phyloP scores from a whole-genome alignment of 177 flowering plant genomes.

The Telopea speciosissima region DNA sequence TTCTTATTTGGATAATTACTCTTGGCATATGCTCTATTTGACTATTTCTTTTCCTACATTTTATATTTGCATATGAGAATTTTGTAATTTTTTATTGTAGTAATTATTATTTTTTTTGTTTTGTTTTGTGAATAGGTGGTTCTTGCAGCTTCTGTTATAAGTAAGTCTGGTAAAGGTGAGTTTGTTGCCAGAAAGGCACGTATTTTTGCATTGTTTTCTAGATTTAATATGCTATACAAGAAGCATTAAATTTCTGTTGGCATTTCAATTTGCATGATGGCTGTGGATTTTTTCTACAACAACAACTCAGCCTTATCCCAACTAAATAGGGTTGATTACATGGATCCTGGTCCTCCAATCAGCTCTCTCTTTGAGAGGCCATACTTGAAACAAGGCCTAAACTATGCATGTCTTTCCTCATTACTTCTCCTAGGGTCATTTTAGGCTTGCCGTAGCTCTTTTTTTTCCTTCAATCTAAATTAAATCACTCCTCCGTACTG shows the following conservation, averaged over 20 bases:
- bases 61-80: too few relatives aligned
- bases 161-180: slow-evolving; percentile 93
- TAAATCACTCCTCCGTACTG: too few relatives aligned
- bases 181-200: slow-evolving; percentile 3
- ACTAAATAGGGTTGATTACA: too few relatives aligned
- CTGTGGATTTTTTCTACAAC: too few relatives aligned
- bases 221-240: background rate
- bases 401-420: too few relatives aligned
- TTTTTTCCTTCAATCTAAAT: too few relatives aligned
- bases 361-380: too few relatives aligned
- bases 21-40: background rate
- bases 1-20: background rate
- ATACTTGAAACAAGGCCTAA: too few relatives aligned
- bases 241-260: background rate
- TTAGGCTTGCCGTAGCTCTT: too few relatives aligned
- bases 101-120: background rate
- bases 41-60: background rate
- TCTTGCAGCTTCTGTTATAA: slow-evolving; percentile 81
- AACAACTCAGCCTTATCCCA: too few relatives aligned
- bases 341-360: too few relatives aligned
- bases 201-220: background rate
- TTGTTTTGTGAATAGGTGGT: slow-evolving; percentile 54
- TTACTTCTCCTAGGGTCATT: too few relatives aligned
- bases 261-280: background rate
- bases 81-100: background rate